Evolutionary conservation across 805 yeast species (phyloP).

Genomic region (Saccharomycopsis malanga): DNA sequence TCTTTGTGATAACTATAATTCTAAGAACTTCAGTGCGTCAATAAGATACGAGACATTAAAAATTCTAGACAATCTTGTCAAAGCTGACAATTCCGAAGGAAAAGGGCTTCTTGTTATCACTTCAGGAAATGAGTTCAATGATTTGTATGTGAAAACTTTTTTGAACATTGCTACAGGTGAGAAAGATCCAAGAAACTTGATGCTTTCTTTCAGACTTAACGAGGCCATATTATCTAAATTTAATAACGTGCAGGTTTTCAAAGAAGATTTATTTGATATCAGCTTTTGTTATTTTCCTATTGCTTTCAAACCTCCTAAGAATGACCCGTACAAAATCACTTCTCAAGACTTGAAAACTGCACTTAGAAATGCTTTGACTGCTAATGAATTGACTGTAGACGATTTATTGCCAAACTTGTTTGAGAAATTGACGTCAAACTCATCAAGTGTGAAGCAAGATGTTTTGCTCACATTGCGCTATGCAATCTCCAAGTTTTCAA

Average conservation of each 20-base stretch:
- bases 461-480: conserved; percentile 53
- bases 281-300: conserved; percentile 95
- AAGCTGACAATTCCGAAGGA: conserved; percentile 31
- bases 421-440: conserved; percentile 73
- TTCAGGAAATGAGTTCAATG: conserved; percentile 25
- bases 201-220: conserved; percentile 60
- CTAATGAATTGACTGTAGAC: conserved; percentile 55
- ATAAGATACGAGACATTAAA: conserved; percentile 54
- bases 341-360: conserved; percentile 60
- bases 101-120: conserved; percentile 19
- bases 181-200: conserved; percentile 86
- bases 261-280: conserved; percentile 75
- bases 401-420: conserved; percentile 72
- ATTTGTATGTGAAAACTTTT: conserved; percentile 48
- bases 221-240: conserved; percentile 37
- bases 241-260: conserved; percentile 33
- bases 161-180: conserved; percentile 74
- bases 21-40: conserved; percentile 53
- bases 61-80: conserved; percentile 36
- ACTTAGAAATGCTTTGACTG: conserved; percentile 55
- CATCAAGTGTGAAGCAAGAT: conserved; percentile 67
- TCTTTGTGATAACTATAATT: conserved; percentile 39
- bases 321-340: conserved; percentile 80
- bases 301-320: conserved; percentile 76
- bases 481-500: conserved; percentile 49